These are phyloP conservation scores for Iberis amara DNA, from an alignment of 441 rosid genomes.

Conservation along the genomic window DNA sequence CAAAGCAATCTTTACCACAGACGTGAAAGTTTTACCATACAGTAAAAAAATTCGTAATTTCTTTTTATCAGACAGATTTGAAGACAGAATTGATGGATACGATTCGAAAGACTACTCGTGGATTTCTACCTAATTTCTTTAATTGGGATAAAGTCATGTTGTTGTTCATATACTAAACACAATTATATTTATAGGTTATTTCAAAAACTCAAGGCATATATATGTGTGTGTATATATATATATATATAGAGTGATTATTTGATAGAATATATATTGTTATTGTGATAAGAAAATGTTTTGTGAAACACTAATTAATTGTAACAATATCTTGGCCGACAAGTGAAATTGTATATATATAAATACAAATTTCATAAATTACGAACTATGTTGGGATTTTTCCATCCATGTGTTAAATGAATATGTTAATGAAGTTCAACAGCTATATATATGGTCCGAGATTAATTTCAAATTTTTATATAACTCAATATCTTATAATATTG, in stretches of 20 bases:
- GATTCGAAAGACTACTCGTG: slow-evolving; percentile 30
- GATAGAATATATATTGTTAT: neutral
- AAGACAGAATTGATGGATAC: slow-evolving; percentile 30
- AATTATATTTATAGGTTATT: neutral
- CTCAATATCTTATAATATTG: no score
- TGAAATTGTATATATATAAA: slow-evolving; percentile 11
- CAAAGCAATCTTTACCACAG: slow-evolving; percentile 47
- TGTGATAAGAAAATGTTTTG: no score
- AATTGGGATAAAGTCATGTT: neutral
- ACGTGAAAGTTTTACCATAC: slow-evolving; percentile 35
- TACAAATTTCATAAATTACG: neutral
- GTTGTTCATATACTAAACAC: slow-evolving; percentile 6
- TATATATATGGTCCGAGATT: no score
- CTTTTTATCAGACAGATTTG: slow-evolving; percentile 54
- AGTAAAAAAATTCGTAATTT: slow-evolving; percentile 37
- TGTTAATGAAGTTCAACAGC: slow-evolving; percentile 15
- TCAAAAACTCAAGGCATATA: neutral
- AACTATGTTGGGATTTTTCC: neutral
- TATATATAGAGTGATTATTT: neutral
- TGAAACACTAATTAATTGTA: slow-evolving; percentile 9
- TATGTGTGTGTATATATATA: neutral
- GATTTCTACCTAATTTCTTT: slow-evolving; percentile 27
- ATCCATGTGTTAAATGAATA: neutral
- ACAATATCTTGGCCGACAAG: no score
- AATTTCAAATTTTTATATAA: no score